Conservation (phyloP, 177 flowering plant species). For the Vitis hybrid region DNA sequence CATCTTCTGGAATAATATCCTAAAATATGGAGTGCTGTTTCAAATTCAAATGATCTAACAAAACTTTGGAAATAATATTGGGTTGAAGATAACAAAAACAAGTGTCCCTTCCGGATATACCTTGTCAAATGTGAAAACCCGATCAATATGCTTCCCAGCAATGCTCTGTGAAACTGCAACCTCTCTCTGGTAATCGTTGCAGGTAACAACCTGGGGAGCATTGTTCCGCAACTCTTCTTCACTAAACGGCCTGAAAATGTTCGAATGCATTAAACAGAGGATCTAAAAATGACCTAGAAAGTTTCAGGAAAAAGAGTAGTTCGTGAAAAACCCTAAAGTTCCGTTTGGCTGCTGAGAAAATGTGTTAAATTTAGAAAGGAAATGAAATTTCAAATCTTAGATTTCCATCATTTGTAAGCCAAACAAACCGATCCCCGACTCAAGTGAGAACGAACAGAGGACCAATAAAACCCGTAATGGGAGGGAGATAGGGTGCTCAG, state of each 20-base stretch:
- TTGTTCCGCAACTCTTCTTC: slow-evolving; percentile 85
- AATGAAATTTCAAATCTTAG: no score
- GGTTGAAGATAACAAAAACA: no score
- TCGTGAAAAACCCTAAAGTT: not conserved
- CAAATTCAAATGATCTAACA: no score
- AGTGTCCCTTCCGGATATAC: slow-evolving; percentile 23
- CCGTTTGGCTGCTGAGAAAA: not conserved
- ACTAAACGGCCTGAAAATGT: slow-evolving; percentile 75
- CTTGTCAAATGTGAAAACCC: slow-evolving; percentile 95
- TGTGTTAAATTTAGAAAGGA: no score
- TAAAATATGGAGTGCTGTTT: no score
- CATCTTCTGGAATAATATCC: no score
- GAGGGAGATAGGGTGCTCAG: no score
- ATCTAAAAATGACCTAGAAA: not conserved
- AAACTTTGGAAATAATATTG: no score
- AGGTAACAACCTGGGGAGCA: slow-evolving; percentile 93
- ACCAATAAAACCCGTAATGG: no score
- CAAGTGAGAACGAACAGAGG: no score
- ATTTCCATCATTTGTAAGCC: no score
- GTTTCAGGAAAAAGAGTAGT: not conserved
- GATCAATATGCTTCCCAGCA: slow-evolving; percentile 90
- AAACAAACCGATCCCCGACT: no score
- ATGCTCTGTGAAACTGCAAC: slow-evolving; percentile 87
- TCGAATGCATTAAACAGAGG: not conserved
- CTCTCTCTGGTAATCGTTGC: slow-evolving; percentile 84